Conservation (phyloP, 75 land plant species). For the Gnetum montanum region DNA sequence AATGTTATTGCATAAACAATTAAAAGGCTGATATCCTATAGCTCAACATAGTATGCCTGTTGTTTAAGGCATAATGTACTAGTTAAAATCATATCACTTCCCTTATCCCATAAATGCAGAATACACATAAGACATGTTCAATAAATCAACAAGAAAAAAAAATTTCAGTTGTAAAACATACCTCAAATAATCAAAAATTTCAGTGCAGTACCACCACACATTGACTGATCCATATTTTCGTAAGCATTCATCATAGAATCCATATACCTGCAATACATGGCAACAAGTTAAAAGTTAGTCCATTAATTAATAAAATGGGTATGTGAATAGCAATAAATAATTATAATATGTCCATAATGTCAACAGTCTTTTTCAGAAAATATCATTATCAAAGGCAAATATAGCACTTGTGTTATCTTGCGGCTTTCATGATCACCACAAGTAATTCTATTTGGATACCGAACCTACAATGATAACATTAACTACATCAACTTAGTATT, state of each 20-base stretch:
- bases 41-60: no score
- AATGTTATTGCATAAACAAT: no score
- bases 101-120: no score
- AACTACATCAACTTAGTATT: not conserved
- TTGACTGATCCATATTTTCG: slow-evolving; percentile 99
- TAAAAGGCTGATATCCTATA: no score
- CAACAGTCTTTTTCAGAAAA: no score
- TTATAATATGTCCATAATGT: no score
- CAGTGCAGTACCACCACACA: slow-evolving; percentile 99
- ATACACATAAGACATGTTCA: no score
- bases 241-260: slow-evolving; percentile 98
- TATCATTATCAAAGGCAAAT: not conserved
- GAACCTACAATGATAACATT: slow-evolving; percentile 74
- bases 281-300: not conserved
- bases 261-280: slow-evolving; percentile 67
- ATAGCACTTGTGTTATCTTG: slow-evolving; percentile 88
- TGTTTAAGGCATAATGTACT: no score
- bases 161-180: no score
- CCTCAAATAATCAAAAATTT: slow-evolving; percentile 98
- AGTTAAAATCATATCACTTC: no score
- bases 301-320: no score
- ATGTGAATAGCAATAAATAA: no score
- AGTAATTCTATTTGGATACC: slow-evolving; percentile 97
- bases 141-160: not conserved
- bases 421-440: slow-evolving; percentile 99